phyloP scores from a whole-genome alignment of 495 filamentous ascomycete species.

The Penicillium antarcticum region DNA sequence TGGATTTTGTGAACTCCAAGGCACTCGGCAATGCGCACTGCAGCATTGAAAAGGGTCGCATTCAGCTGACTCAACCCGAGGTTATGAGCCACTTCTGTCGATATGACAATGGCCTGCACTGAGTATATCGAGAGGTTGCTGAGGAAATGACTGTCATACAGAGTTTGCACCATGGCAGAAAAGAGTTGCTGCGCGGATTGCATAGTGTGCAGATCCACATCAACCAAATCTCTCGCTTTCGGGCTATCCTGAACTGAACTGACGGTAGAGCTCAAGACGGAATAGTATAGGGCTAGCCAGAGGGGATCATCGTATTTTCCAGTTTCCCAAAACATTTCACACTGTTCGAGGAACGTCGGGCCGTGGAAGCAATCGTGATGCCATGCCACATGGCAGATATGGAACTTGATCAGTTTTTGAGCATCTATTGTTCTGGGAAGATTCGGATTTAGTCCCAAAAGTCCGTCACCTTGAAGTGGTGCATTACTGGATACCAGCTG shows the following conservation, averaged over 20 bases:
- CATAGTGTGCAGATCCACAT: slow-evolving; percentile 19
- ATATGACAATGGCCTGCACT: slow-evolving; percentile 43
- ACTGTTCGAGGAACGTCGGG: slow-evolving; percentile 29
- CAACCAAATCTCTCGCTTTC: slow-evolving; percentile 15
- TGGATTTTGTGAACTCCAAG: slow-evolving; percentile 33
- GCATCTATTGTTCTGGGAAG: slow-evolving; percentile 13
- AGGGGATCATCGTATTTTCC: slow-evolving; percentile 28
- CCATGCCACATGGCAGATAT: slow-evolving; percentile 26
- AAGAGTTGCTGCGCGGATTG: slow-evolving; percentile 24
- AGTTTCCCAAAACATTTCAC: slow-evolving; percentile 25
- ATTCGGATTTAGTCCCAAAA: slow-evolving; percentile 5
- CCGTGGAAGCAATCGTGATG: slow-evolving; percentile 30
- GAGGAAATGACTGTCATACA: slow-evolving; percentile 26
- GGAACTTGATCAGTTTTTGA: slow-evolving; percentile 26
- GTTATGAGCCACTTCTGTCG: slow-evolving; percentile 44
- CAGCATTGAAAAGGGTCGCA: slow-evolving; percentile 36
- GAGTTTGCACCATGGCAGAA: slow-evolving; percentile 26
- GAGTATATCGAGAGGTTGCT: slow-evolving; percentile 36
- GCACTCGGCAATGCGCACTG: slow-evolving; percentile 38
- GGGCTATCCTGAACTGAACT: slow-evolving; percentile 28
- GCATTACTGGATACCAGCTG: slow-evolving; percentile 15
- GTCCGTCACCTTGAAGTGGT: slow-evolving; percentile 11
- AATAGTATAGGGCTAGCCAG: slow-evolving; percentile 29
- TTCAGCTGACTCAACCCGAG: slow-evolving; percentile 44
- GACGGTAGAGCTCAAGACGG: slow-evolving; percentile 26